Base-by-base conservation (phyloP, 805 yeast genomes). In the Ogataea glucozyma region DNA sequence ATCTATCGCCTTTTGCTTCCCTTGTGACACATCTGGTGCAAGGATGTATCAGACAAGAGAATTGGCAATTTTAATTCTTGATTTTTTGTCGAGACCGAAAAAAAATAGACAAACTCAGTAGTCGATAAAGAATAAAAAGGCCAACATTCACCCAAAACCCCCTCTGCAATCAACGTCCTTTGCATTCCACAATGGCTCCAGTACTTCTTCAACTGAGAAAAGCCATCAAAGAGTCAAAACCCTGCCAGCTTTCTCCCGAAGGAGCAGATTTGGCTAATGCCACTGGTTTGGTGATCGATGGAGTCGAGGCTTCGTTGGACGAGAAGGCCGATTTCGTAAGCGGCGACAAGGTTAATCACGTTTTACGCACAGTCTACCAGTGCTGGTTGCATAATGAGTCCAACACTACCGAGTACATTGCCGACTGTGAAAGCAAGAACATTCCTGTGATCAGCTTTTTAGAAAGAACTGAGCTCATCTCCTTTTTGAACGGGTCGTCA, bases 381-480 rank as follows among this genome's bases (percentile, higher is more conserved):
- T 85, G 93, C 51, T 91, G 95, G 93, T 50, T 81, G 20, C 80
- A 81, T 49, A 80, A 76, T 46, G 87, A 85, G 41, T 72, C 85
- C 20, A 76, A 83, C 29, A 83, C 89, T 33, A 83, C 96, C 10
- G 95, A 88, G 41, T 90, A 91, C 61, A 76, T 88, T 46, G 75
- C 81, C 9, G 81, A 78, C 27, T 87, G 96, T 50, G 83, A 79
- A 54, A 75, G 73, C 38, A 67, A 75, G 29, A 73, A 77, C 3
- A 73, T 91, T 24, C 72, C 79, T 2, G 87, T 87, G 49, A 76
- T 91, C 59, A 81, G 87, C 44, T 90, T 91, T 58, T 65, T 87
- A 60, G 95, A 88, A 55, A 81, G 95, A 65, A 82, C 88, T 7
- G 96, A 91, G 59, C 73, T 91, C 47, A 73, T 84, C 41, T 76